Evolutionary conservation across 495 filamentous ascomycete genomes (phyloP).

Genomic region (Schizothecium vesticola): DNA sequence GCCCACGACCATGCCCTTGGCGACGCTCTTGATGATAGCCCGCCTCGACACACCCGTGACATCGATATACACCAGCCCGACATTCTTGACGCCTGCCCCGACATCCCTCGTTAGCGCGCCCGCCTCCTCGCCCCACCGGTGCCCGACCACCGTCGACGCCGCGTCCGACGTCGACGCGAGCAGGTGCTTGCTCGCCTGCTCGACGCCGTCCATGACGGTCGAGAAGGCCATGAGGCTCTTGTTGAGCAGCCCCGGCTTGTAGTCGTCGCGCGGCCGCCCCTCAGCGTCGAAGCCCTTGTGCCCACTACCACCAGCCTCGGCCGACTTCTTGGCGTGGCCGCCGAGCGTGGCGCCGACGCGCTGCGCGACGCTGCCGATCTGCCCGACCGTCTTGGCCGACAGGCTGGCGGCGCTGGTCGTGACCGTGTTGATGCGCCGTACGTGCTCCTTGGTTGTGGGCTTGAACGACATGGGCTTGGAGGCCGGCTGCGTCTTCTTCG

Average conservation of each 20-base stretch:
- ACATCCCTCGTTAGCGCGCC: slow-evolving; percentile 65
- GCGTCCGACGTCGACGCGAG: slow-evolving; percentile 67
- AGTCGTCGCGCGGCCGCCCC: slow-evolving; percentile 54
- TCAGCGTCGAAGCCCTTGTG: slow-evolving; percentile 56
- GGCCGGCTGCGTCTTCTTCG: slow-evolving; percentile 67
- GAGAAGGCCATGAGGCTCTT: slow-evolving; percentile 94
- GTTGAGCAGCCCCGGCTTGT: slow-evolving; percentile 89
- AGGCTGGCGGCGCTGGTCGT: slow-evolving; percentile 70
- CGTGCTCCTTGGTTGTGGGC: slow-evolving; percentile 74
- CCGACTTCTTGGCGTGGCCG: slow-evolving; percentile 51
- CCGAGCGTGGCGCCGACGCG: slow-evolving; percentile 75
- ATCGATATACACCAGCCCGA: slow-evolving; percentile 96
- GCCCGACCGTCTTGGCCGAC: slow-evolving; percentile 80
- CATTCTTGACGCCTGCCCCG: slow-evolving; percentile 86
- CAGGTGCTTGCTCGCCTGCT: slow-evolving; percentile 71
- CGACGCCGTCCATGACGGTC: slow-evolving; percentile 91
- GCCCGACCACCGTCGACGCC: slow-evolving; percentile 72
- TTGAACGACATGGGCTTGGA: slow-evolving; percentile 81
- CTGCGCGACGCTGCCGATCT: slow-evolving; percentile 74
- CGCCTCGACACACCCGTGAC: slow-evolving; percentile 83
- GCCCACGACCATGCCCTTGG: slow-evolving; percentile 98
- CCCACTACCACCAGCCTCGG: slow-evolving; percentile 29
- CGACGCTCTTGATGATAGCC: slow-evolving; percentile 86
- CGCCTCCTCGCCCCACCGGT: slow-evolving; percentile 81
- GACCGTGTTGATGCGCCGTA: slow-evolving; percentile 78